phyloP scores from a whole-genome alignment of 495 filamentous ascomycete species.

The Podospora conica region DNA sequence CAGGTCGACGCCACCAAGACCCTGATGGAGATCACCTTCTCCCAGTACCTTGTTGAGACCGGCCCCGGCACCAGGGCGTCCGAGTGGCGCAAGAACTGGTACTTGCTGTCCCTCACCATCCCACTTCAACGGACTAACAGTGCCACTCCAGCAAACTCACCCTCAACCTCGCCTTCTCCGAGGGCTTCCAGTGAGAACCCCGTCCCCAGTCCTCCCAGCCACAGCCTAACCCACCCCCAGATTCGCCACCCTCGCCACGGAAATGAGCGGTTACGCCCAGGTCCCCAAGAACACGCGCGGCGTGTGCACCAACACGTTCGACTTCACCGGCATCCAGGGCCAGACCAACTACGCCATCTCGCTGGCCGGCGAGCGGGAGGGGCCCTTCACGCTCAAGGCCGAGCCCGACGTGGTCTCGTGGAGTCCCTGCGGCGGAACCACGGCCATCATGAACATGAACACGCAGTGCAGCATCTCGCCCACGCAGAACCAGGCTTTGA shows the following conservation, averaged over 20 bases:
- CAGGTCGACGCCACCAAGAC: conserved; percentile 5
- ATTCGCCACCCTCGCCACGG: background rate
- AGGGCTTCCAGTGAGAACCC: conserved; percentile 5
- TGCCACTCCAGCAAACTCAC: background rate
- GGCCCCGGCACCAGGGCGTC: background rate
- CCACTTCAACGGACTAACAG: background rate
- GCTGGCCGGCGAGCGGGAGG: background rate
- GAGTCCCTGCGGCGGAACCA: conserved; percentile 2
- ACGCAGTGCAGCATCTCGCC: conserved; percentile 3
- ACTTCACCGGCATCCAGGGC: background rate
- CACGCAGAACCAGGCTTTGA: conserved; percentile 1
- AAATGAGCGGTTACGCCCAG: background rate
- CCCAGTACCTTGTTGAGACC: conserved; percentile 1
- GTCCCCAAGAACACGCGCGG: background rate
- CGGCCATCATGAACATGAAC: conserved; percentile 3
- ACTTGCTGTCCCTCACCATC: background rate
- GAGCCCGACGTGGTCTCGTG: background rate
- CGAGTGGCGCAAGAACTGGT: conserved; percentile 8
- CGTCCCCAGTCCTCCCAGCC: background rate
- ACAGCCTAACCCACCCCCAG: background rate
- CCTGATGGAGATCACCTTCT: conserved; percentile 5
- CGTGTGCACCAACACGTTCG: conserved; percentile 1
- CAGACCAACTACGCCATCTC: background rate
- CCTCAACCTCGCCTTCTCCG: conserved; percentile 1
- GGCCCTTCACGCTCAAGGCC: background rate